Base-by-base conservation (phyloP, 352 stramenopile species). In the Pythium rishiriense region DNA sequence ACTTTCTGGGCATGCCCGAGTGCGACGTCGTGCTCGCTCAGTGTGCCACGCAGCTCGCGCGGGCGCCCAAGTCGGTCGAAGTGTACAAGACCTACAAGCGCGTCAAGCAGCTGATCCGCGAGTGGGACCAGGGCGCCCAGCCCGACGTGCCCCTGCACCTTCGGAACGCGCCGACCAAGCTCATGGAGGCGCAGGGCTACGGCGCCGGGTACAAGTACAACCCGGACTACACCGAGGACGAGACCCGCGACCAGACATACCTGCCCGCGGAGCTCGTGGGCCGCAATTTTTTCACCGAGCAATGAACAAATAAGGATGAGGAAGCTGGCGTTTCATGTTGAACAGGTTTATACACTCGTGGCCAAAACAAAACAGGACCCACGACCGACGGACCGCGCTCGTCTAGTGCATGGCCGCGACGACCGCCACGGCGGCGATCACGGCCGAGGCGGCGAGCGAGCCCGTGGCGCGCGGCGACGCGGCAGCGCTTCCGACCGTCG, bases 171-270 rank as follows among this genome's bases (percentile, higher is more conserved):
- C 87, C 86, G 0, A 96, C 87, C 15, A 76, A 75, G 43, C 74
- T 92, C 21, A 95, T 95, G 87, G 73, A 86, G 37, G 60, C 85
- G n/a, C 37, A 93, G 11, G 86, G 83, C 1, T 96, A 91, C 51
- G 82, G 76, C 17, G 79, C 90, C 37, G 82, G 82, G 17, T 96
- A 96, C 64, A 80, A 87, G 59, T 96, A 96, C 66, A 96, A 96
- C 41, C 85, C 85, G 3, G 67, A 90, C 62, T 88, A 81, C 56
- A 79, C 76, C 2, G 66, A 71, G 0, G 76, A 91, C 28, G 83
- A 92, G 53, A 65, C 83, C 0, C 82, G 82, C 42, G 73, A 94
- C 56, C 88, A 96, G 58, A 94, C 85, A n/a, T 96, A 96, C 69
- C 26, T 96, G 19, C 88, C 88, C 3, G 63, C 76, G 3, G 83